Evolutionary conservation across 331 rosid species (phyloP), one percentile per base, ranked within the genome.

Genomic region (Rhamnella rubrinervis): DNA sequence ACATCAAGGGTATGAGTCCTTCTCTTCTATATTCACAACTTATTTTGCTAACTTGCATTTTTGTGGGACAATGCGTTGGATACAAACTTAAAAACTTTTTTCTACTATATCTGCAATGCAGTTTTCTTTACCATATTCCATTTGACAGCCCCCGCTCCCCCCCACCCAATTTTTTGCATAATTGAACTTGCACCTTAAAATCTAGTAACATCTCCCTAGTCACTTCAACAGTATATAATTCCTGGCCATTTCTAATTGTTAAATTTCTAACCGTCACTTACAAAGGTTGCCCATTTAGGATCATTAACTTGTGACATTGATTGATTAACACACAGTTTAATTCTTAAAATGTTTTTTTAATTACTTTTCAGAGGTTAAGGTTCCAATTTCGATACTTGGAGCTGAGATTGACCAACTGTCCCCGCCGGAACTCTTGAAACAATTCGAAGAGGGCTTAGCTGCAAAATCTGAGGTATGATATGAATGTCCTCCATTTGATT

Each of bases 311-410:
- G 35, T 31, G 35, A 31, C 35, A 31, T 31, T 31, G 35, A 31
- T 26, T 3, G 31, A 31, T 31, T 31, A 31, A 31, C 35, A 2
- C 35, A 9, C 16, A 44, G 49, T 44, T 9, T 11, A 44, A 9
- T 9, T 15, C 49, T 44, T 44, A 10, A 1, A 31, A 4, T 31
- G 5, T 44, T 11, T 18, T 59, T 78, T 66, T 59, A 53, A 37
- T 38, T 28, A 20, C 20, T 55, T 83, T 31, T 66, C 85, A 88
- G 49, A 44, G 49, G 49, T 44, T 44, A 44, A 44, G 14, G 49
- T 55, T 83, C 97, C 84, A 31, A 76, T 83, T 73, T 72, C 87
- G 7, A 14, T 91, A 15, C 84, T 88, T 39, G 97, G 93, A 80
- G 96, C 85, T 15, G 83, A 85, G 88, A 21, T 47, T 38, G 96